A percentile compares a stretch with the other conserved stretches of the same genome.
Evolutionary conservation across 345 rosid species (phyloP).

Genomic region (Microcos paniculata): DNA sequence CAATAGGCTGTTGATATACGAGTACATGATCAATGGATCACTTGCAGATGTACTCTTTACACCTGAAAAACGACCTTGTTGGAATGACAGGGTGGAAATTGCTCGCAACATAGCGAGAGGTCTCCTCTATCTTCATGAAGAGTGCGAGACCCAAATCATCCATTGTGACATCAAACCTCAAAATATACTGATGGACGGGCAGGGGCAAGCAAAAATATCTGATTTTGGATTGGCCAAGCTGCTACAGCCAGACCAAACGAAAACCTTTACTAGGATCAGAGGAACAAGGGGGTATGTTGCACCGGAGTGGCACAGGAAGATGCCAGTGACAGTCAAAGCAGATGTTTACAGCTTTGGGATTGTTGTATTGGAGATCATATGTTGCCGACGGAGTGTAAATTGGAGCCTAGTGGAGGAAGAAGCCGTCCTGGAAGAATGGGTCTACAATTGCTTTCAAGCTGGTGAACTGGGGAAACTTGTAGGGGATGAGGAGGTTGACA

Average conservation of each 20-base stretch:
- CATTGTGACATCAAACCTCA: conserved; percentile 20
- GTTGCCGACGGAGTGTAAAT: conserved; percentile 20
- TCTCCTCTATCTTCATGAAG: conserved; percentile 27
- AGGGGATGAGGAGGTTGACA: conserved; percentile 11
- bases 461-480: conserved; percentile 20
- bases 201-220: conserved; percentile 13
- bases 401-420: conserved; percentile 10
- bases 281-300: conserved; percentile 41
- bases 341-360: conserved; percentile 34
- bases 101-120: conserved; percentile 21
- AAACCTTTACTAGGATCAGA: conserved; percentile 19
- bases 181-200: conserved; percentile 23
- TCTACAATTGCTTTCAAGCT: conserved; percentile 12
- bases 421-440: conserved; percentile 32
- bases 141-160: conserved; percentile 12
- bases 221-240: conserved; percentile 33
- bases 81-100: conserved; percentile 22
- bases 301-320: conserved; percentile 31
- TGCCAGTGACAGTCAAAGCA: conserved; percentile 27
- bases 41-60: conserved; percentile 25
- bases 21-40: conserved; percentile 27
- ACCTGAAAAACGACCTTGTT: background rate
- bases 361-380: conserved; percentile 28
- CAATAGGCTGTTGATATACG: conserved; percentile 21
- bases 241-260: conserved; percentile 23